Evolutionary conservation across 257 asterid species (phyloP).

Genomic region (Nicotiana paniculata): DNA sequence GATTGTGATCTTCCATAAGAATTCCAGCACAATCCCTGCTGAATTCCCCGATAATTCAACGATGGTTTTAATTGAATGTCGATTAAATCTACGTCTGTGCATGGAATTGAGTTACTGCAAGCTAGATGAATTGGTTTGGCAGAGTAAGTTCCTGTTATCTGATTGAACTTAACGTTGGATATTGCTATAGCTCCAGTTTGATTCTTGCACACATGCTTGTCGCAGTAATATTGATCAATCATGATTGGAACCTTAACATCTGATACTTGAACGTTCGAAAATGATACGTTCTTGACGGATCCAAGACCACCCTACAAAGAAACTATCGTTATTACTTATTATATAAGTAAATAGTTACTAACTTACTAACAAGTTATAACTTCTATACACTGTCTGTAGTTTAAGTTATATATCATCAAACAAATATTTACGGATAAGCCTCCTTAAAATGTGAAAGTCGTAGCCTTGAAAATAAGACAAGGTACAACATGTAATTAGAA

Average conservation of each 20-base stretch:
- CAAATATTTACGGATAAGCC: no score
- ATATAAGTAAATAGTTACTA: no score
- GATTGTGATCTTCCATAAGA: slow-evolving; percentile 60
- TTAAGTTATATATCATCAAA: no score
- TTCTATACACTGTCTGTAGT: no score
- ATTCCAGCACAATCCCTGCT: slow-evolving; percentile 49
- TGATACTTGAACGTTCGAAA: slow-evolving; percentile 46
- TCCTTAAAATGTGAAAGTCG: no score
- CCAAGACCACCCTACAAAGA: slow-evolving; percentile 63
- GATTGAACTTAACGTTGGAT: slow-evolving; percentile 43
- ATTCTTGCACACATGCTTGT: slow-evolving; percentile 58
- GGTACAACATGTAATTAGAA: no score
- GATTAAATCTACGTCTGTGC: slow-evolving; percentile 41
- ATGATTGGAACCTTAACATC: slow-evolving; percentile 59
- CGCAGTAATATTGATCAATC: slow-evolving; percentile 77
- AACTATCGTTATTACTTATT: background rate
- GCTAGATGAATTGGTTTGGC: slow-evolving; percentile 61
- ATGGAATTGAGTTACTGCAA: slow-evolving; percentile 67
- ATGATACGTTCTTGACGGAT: slow-evolving; percentile 55
- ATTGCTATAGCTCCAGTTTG: slow-evolving; percentile 70
- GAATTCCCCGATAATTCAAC: slow-evolving; percentile 8
- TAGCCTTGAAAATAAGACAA: no score
- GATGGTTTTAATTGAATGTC: slow-evolving; percentile 44
- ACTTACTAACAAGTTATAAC: no score
- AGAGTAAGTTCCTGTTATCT: slow-evolving; percentile 58